Base-by-base conservation (phyloP, 1,284 basidiomycete species). In the Ganoderma lingzhi region DNA sequence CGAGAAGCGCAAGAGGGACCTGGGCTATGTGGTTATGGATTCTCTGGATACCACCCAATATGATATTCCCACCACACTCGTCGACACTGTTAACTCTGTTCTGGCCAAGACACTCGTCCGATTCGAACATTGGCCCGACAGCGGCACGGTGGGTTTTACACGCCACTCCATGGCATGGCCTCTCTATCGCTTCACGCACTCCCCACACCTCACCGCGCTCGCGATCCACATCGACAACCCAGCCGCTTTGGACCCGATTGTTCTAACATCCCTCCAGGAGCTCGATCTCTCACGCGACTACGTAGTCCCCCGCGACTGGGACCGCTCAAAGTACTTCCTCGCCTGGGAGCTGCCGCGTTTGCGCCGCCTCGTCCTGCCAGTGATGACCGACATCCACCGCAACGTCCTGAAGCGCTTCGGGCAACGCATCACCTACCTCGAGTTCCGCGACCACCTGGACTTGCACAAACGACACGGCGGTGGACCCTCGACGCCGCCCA, bases 371-470 rank as follows among this genome's bases (percentile, higher is more conserved):
- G 55, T 68, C 12, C 64, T 71, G 9, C 70, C 70, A 5, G 35
- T 68, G 19, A 56, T 56, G 39, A 71, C 58, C 17, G 45, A 61
- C 58, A 56, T 68, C 35, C 67, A 71, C 51, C 58, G 44, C 6
- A 41, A 32, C 4, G 42, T 71, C 42, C 64, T 71, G 12, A n/a
- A 30, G 28, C 53, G 44, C 35, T 65, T 63, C 45, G 70, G 70
- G 17, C 37, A 35, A 15, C 51, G 37, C 15, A 44, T 71, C 3
- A 44, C 61, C 9, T 68, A 68, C 53, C 70, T 71, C 42, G 70
- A 71, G 66, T 71, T 71, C 62, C 67, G 67, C 32, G 70, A 71
- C 41, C 64, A 66, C 41, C 56, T 71, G 37, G 67, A 68, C 56
- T 35, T 66, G 41, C 6, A n/a, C 10, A 14, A 53, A 5, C 53